These are phyloP conservation scores for Drosera spatulata DNA, from an alignment of 179 eudicot species.

Conservation along the genomic window DNA sequence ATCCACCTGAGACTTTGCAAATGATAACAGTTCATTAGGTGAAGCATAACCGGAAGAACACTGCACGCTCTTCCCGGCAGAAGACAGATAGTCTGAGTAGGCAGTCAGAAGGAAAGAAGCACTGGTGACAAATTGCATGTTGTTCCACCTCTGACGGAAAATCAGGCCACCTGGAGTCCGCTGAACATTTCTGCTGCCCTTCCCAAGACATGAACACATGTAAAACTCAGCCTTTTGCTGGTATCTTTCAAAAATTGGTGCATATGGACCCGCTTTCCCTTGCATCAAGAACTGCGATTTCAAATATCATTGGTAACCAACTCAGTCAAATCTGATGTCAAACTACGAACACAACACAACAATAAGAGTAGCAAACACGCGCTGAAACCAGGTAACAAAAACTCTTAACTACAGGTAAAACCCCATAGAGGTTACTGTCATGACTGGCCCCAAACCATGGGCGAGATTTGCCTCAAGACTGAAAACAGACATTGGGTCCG, in stretches of 20 bases:
- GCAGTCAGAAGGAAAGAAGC: conserved; percentile 74
- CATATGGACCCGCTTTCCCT: conserved; percentile 56
- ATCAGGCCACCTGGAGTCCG: conserved; percentile 89
- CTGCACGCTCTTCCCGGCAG: conserved; percentile 45
- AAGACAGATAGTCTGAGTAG: conserved; percentile 78
- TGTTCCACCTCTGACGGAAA: conserved; percentile 87
- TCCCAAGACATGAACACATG: conserved; percentile 87
- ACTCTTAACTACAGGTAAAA: too few relatives aligned
- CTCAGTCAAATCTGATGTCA: too few relatives aligned
- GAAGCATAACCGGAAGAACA: conserved; percentile 47
- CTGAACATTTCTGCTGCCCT: conserved; percentile 56
- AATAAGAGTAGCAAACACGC: too few relatives aligned
- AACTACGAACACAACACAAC: too few relatives aligned
- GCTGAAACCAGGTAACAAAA: too few relatives aligned
- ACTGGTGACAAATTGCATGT: conserved; percentile 84
- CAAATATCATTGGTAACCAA: too few relatives aligned
- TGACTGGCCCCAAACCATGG: too few relatives aligned
- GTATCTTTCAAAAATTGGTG: conserved; percentile 45
- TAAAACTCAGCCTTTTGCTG: conserved; percentile 76
- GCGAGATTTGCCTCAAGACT: too few relatives aligned
- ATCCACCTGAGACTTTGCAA: conserved; percentile 74
- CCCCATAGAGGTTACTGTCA: too few relatives aligned
- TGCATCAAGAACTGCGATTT: conserved; percentile 67
- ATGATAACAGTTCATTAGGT: conserved; percentile 55
- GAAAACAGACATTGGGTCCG: too few relatives aligned